Conservation (phyloP, 345 rosid genomes). For the Melastoma malabathricum region DNA sequence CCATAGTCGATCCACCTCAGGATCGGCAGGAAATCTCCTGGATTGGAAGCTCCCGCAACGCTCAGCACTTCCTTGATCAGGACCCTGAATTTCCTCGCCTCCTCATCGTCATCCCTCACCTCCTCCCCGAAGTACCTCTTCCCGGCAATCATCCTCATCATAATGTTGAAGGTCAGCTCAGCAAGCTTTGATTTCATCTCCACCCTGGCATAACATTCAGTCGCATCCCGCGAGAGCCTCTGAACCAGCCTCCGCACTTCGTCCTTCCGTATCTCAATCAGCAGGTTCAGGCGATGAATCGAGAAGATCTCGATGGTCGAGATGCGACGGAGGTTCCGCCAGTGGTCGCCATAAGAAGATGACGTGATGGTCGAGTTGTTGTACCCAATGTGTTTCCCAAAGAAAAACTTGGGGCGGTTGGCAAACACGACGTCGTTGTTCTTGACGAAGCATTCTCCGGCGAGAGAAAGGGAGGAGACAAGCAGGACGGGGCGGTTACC, state of each 20-base stretch:
- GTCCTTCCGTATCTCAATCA: slow-evolving; percentile 14
- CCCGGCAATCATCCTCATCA: slow-evolving; percentile 6
- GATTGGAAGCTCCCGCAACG: slow-evolving; percentile 20
- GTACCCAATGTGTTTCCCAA: slow-evolving; percentile 10
- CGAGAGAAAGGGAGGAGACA: slow-evolving; percentile 8
- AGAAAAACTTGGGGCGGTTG: slow-evolving; percentile 12
- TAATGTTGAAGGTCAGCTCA: slow-evolving; percentile 13
- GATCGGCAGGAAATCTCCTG: slow-evolving; percentile 27
- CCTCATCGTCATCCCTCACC: slow-evolving; percentile 9
- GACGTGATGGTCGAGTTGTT: slow-evolving; percentile 18
- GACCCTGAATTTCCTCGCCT: slow-evolving; percentile 17
- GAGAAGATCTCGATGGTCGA: slow-evolving; percentile 27
- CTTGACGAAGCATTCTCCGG: slow-evolving; percentile 14
- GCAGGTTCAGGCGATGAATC: slow-evolving; percentile 12
- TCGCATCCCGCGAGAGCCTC: neutral
- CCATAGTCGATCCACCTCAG: slow-evolving; percentile 17
- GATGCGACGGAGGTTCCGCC: slow-evolving; percentile 40
- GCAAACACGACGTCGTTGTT: slow-evolving; percentile 22
- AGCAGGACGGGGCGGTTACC: slow-evolving; percentile 12
- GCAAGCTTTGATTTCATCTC: slow-evolving; percentile 11
- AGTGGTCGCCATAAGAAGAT: slow-evolving; percentile 30
- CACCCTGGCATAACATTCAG: neutral
- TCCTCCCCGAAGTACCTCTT: slow-evolving; percentile 16
- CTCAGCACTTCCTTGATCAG: slow-evolving; percentile 9
- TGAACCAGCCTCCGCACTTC: slow-evolving; percentile 11